Evolutionary conservation across 345 rosid genomes (phyloP), one percentile per base, ranked within the genome.

Genomic region (Cardamine chenopodiifolia): DNA sequence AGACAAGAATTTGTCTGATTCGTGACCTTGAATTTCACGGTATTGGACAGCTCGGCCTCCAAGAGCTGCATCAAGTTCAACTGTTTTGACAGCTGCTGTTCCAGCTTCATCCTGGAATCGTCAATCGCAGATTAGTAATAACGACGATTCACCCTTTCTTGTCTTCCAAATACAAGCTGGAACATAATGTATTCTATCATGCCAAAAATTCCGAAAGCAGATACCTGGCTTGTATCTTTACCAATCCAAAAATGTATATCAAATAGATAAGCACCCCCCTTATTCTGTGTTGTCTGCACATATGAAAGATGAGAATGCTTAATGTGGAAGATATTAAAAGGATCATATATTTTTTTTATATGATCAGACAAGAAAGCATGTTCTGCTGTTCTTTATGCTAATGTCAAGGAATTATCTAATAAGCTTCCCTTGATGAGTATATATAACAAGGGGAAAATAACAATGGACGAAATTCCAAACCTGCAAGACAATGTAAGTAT

Each of bases 41-140:
- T 96, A 85, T 78, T 92, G 99, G 73, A 96, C 98, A 20, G 99
- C 99, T 70, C 98, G 98, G 58, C 99, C 99, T 71, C 99, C 99
- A 62, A 96, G 94, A 68, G 68, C 86, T 52, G 92, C 90, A 86
- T 96, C 99, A 60, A 96, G 96, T 82, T 96, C 98, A 62, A 96
- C 91, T 68, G 99, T 83, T 83, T 96, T 96, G 67, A 92, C 85
- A 76, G 99, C 99, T 71, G 96, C 98, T 19, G 97, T 89, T 82
- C 99, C 99, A 65, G 99, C 92, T 84, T 92, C 99, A 83, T 96
- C 99, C 99, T 96, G 73, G 58, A 54, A 59, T 47, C 57, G 68
- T 54, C 48, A 28, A 40, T 62, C n/a, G 25, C 17, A 76, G 34
- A 72, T 79, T 57, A 71, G 62, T 61, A 13, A 39, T 76, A 39